These are phyloP conservation scores for Rhododendron kiyosumense DNA, from an alignment of 148 eudicot genomes.

Conservation along the genomic window DNA sequence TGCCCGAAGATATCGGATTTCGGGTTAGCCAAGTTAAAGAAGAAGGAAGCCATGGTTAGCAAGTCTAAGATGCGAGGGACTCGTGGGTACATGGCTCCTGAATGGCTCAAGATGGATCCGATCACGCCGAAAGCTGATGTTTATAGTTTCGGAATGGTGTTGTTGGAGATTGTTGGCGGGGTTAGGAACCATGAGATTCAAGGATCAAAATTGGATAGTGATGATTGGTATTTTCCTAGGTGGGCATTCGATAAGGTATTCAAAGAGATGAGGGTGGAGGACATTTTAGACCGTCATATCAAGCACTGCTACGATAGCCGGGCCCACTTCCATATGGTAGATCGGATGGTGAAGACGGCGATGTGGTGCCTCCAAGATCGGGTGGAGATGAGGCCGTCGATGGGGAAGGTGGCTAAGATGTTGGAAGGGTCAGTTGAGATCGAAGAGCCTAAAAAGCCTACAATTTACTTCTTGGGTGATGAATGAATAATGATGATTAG, in stretches of 20 bases:
- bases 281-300: slow-evolving; percentile 54
- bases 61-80: slow-evolving; percentile 67
- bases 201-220: slow-evolving; percentile 43
- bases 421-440: slow-evolving; percentile 85
- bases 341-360: slow-evolving; percentile 86
- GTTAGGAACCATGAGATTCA: slow-evolving; percentile 46
- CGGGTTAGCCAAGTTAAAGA: slow-evolving; percentile 69
- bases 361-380: slow-evolving; percentile 93
- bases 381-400: slow-evolving; percentile 77
- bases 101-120: slow-evolving; percentile 55
- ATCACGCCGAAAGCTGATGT: slow-evolving; percentile 84
- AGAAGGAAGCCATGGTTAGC: slow-evolving; percentile 62
- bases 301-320: slow-evolving; percentile 45
- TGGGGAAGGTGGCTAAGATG: slow-evolving; percentile 97
- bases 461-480: slow-evolving; percentile 44
- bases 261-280: slow-evolving; percentile 58
- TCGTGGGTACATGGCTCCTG: slow-evolving; percentile 84
- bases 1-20: slow-evolving; percentile 88
- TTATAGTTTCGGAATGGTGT: slow-evolving; percentile 76
- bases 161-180: slow-evolving; percentile 69
- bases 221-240: slow-evolving; percentile 73
- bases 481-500: background rate
- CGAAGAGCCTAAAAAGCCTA: slow-evolving; percentile 73
- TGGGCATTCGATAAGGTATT: slow-evolving; percentile 81
- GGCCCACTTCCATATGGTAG: slow-evolving; percentile 48